A percentile compares a stretch with the other conserved stretches of the same genome.
These are phyloP conservation scores for Chlorella vulgaris DNA, from an alignment of 139 green algal genomes.

Conservation along the genomic window DNA sequence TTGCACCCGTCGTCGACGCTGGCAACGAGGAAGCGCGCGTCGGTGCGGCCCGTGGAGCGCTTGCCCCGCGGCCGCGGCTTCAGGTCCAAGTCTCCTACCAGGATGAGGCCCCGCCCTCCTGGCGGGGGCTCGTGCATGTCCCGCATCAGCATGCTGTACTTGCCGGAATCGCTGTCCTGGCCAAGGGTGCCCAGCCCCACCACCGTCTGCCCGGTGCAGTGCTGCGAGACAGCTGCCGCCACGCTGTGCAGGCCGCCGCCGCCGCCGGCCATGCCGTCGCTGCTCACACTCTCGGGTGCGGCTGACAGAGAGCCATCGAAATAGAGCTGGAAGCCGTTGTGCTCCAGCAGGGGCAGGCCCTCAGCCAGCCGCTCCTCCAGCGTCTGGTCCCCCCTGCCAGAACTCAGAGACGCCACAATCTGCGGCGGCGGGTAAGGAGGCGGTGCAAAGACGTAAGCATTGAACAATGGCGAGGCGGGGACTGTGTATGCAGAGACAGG, in stretches of 20 bases:
- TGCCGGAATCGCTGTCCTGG: not conserved
- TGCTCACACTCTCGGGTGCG: not conserved
- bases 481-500: too few species aligned
- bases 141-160: not conserved
- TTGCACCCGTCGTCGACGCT: conserved; percentile 22
- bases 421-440: too few species aligned
- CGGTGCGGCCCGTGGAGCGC: conserved; percentile 2
- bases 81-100: conserved; percentile 15
- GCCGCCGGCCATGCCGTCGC: not conserved
- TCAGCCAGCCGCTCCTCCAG: not conserved
- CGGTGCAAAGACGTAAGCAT: too few species aligned
- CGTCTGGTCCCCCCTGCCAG: too few species aligned
- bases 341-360: conserved; percentile 16
- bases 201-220: not conserved
- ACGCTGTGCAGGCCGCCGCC: not conserved
- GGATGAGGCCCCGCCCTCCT: not conserved
- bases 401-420: too few species aligned
- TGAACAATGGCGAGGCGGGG: too few species aligned
- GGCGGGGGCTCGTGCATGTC: conserved; percentile 1
- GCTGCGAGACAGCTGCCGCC: not conserved
- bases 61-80: not conserved
- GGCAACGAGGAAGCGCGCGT: not conserved
- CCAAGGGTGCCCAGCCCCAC: not conserved
- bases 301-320: too few species aligned
- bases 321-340: conserved; percentile 9